These are phyloP conservation scores for Linnemannia zychae DNA, from an alignment of 192 early-diverging fungal genomes.

Conservation along the genomic window DNA sequence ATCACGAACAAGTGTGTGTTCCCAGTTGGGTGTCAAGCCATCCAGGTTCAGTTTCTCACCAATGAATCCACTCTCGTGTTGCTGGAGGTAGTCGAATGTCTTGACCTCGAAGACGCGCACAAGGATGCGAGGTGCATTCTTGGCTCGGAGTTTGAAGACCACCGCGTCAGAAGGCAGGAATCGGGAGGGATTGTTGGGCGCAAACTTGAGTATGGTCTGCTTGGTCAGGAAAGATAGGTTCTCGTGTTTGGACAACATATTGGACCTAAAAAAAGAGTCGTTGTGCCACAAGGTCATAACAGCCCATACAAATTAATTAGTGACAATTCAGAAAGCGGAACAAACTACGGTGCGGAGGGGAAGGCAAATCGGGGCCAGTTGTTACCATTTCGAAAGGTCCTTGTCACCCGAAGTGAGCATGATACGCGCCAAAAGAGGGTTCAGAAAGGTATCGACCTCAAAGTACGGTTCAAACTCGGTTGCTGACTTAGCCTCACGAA, in stretches of 20 bases:
- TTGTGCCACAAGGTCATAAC: background rate
- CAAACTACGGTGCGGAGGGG: background rate
- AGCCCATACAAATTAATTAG: background rate
- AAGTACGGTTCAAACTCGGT: constrained; percentile 40
- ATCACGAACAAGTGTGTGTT: constrained; percentile 37
- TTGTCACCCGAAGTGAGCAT: constrained; percentile 47
- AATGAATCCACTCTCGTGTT: constrained; percentile 9
- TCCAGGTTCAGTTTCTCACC: constrained; percentile 54
- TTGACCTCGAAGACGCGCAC: constrained; percentile 63
- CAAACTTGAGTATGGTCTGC: constrained; percentile 42
- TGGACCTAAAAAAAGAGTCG: constrained; percentile 12
- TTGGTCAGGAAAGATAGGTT: constrained; percentile 21
- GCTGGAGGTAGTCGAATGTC: constrained; percentile 58
- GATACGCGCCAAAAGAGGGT: constrained; percentile 32
- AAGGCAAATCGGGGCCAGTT: background rate
- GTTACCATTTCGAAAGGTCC: constrained; percentile 39
- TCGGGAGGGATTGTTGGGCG: constrained; percentile 14
- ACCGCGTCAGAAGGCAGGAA: constrained; percentile 54
- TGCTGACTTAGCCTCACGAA: constrained; percentile 32
- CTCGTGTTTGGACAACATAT: constrained; percentile 20
- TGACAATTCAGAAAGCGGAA: background rate
- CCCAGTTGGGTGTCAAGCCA: constrained; percentile 64
- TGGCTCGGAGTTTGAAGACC: constrained; percentile 45
- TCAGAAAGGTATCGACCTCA: constrained; percentile 30
- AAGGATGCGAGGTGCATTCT: constrained; percentile 57